Evolutionary conservation across 164 flowering plant genomes (phyloP), one percentile per base, ranked within the genome.

Genomic region (Vitis rupestris): DNA sequence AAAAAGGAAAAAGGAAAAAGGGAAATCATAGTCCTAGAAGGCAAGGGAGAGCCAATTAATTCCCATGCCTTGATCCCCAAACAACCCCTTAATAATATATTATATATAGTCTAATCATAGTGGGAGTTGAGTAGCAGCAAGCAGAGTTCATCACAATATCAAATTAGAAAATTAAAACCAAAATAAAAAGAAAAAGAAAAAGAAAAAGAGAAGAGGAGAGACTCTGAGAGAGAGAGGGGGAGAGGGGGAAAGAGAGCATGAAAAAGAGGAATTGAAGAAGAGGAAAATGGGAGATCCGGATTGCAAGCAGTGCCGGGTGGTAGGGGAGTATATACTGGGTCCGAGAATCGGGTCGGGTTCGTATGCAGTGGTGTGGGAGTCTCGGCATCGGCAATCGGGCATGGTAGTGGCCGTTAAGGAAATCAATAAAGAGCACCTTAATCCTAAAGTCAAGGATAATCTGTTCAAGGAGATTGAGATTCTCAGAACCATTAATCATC

Each of bases 261-360:
- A 12, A 53, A 53, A 53, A 53, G 16, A 10, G 56, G 56, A 5
- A n/a, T 10, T n/a, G 56, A 61, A 50, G 12, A 14, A 30, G 50
- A 53, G 67, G 50, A 54, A 59, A 63, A 16, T 51, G 14, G 70
- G 63, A 19, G 70, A 59, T 10, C 61, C 65, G 44, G 44, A 37
- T 37, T 37, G 44, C 29, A 23, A 48, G 59, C 62, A 76, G 56
- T 10, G 68, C 63, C 82, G 82, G 17, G 29, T 81, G 62, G 65
- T 86, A 3, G 90, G 88, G 0, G 81, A 86, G 58, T 86, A 86
- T 66, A 64, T 81, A 47, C 78, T 86, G 13, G 90, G 85, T 8
- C 82, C 82, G 6, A 78, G 68, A 80, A 78, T 84, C 64, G 88
- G 90, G 71, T 74, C 77, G 61, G 90, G 90, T 48, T 86, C 90